Evolutionary conservation across 345 rosid species (phyloP), one percentile per base, ranked within the genome.

Genomic region (Raphanus sativus): DNA sequence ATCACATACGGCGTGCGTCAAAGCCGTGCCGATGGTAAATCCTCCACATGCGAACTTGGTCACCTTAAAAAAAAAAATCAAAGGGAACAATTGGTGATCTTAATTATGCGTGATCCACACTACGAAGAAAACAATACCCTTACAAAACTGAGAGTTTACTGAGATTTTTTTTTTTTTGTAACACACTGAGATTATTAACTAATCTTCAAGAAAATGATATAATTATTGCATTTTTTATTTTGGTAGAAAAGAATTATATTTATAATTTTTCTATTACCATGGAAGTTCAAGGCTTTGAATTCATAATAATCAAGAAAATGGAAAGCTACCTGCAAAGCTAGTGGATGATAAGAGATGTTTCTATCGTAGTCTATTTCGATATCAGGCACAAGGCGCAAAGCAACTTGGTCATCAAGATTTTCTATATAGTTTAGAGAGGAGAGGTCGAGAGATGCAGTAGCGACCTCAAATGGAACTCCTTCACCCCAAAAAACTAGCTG

Each of bases 391-490:
- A 84, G 75, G 0, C 48, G 40, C 74, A 64, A 66, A 8, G 81
- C 81, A 73, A 65, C 16, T 16, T 77, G 63, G 10, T 64, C 75
- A 40, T 82, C 83, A 12, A 85, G 63, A 24, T 79, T 78, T 42
- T 86, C 88, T 2, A 85, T 29, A 74, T 83, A 78, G 55, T 75
- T 48, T 33, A 87, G 73, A 59, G 81, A 68, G 52, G 86, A 66
- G 36, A 87, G 88, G 2, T 65, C n/a, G 52, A 77, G 79, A 62
- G 74, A 1, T 3, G 79, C 81, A 3, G 60, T 77, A 30, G 89
- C 87, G 16, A 72, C 91, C 13, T 71, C 40, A 67, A 88, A 86
- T 7, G 88, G 91, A 42, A 86, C 91, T 12, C 91, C 88, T 30
- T 61, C 80, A 13, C 70, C 69, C 21, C 65, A 63, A 70, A 80